Conservation (phyloP, 805 yeast genomes). For the Monosporozyma solicola region DNA sequence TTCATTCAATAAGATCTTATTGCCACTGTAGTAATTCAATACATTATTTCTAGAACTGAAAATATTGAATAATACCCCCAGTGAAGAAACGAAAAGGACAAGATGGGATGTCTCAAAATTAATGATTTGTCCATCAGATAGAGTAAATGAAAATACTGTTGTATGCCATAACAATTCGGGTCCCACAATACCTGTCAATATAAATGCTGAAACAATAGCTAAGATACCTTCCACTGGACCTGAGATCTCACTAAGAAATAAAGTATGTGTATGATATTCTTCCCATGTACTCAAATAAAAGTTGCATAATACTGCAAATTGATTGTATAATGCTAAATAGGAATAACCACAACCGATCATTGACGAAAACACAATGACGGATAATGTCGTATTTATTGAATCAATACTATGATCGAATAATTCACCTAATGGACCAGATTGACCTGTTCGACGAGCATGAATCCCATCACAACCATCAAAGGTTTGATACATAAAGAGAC, state of each 20-base stretch:
- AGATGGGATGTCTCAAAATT: constrained; percentile 38
- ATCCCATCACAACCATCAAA: constrained; percentile 95
- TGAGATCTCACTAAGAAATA: constrained; percentile 68
- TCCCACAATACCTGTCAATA: constrained; percentile 61
- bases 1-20: constrained; percentile 12
- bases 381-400: constrained; percentile 70
- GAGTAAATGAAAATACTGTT: constrained; percentile 28
- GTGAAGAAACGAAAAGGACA: constrained; percentile 46
- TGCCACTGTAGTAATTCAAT: constrained; percentile 35
- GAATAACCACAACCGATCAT: constrained; percentile 71
- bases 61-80: constrained; percentile 55
- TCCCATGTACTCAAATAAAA: constrained; percentile 93
- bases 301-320: constrained; percentile 67
- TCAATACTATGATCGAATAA: constrained; percentile 84
- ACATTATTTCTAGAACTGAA: constrained; percentile 60
- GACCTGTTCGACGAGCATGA: constrained; percentile 94
- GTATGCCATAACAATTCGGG: constrained; percentile 53
- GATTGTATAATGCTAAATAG: constrained; percentile 49
- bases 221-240: constrained; percentile 96
- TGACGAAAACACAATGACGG: constrained; percentile 62
- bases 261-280: constrained; percentile 80
- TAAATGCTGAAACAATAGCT: constrained; percentile 45
- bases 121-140: constrained; percentile 9
- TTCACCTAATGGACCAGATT: constrained; percentile 90
- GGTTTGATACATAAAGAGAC: constrained; percentile 84